phyloP scores from a whole-genome alignment of 495 filamentous ascomycete genomes.

The Hypoxylon fragiforme region DNA sequence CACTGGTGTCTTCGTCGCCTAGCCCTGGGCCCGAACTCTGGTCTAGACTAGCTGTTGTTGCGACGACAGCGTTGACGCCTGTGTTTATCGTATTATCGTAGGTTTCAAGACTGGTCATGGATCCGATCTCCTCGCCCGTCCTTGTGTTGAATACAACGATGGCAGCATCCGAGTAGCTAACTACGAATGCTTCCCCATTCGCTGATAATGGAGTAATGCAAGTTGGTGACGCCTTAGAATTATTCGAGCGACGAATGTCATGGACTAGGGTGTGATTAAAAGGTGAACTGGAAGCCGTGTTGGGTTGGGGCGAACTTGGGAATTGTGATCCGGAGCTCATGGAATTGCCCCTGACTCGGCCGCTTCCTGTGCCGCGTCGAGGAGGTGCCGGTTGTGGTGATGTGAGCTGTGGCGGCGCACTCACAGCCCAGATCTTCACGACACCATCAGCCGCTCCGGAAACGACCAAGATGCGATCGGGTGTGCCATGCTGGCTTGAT shows the following conservation, averaged over 20 bases:
- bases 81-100: slow-evolving; percentile 84
- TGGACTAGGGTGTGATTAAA: slow-evolving; percentile 73
- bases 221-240: slow-evolving; percentile 73
- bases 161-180: slow-evolving; percentile 85
- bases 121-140: slow-evolving; percentile 86
- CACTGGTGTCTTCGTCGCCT: slow-evolving; percentile 53
- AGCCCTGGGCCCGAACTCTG: slow-evolving; percentile 65
- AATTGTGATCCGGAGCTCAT: slow-evolving; percentile 90
- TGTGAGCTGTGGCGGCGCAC: slow-evolving; percentile 80
- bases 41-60: slow-evolving; percentile 79
- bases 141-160: slow-evolving; percentile 90
- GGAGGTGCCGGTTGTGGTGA: slow-evolving; percentile 65
- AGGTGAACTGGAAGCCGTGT: slow-evolving; percentile 64
- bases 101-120: slow-evolving; percentile 90
- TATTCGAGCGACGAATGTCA: slow-evolving; percentile 70
- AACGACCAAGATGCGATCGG: slow-evolving; percentile 85
- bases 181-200: slow-evolving; percentile 89
- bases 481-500: slow-evolving; percentile 66
- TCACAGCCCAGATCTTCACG: slow-evolving; percentile 92
- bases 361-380: slow-evolving; percentile 65
- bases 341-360: slow-evolving; percentile 82
- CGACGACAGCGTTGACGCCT: slow-evolving; percentile 88
- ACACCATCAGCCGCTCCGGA: slow-evolving; percentile 90
- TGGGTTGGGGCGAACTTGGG: slow-evolving; percentile 87
- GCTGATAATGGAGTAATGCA: slow-evolving; percentile 86